Base-by-base conservation (phyloP, 805 yeast species). In the Candida boidinii region DNA sequence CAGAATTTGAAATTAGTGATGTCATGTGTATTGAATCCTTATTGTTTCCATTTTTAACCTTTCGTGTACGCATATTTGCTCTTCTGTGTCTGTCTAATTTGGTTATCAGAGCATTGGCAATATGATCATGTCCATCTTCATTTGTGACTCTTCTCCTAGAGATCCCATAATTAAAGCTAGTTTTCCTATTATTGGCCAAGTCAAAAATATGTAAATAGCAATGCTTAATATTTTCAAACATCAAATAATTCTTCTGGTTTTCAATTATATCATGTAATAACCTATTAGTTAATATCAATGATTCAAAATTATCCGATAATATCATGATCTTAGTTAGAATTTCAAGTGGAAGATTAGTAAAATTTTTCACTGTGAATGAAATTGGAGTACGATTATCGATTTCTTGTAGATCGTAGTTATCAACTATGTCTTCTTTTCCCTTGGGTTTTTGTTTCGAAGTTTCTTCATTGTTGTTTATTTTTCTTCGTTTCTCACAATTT, bases 101-200 rank as follows among this genome's bases (percentile, higher is more conserved):
- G 1, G 50, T 43, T 12, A 31, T 28, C 14, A 46, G 33, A 5
- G 51, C 48, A 26, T 44, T 38, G 12, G 37, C 41, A 16, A 36
- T 29, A 26, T 48, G 49, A 21, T 44, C 46, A 21, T 44, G 38
- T 10, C 36, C 39, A 7, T 35, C 29, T n/a, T 38, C 46, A 27
- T 43, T 39, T 19, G 43, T 41, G 17, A 34, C 40, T n/a, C 44
- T 39, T 17, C 45, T 33, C 20, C n/a, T n/a, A n/a, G n/a, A n/a
- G n/a, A n/a, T n/a, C n/a, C n/a, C n/a, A n/a, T n/a, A n/a, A n/a
- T 44, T 44, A 12, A 42, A 13, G 23, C 30, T 27, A 10, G 39
- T 33, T n/a, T 24, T 21, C 12, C 36, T 22, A 11, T 36, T 30
- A 7, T 36, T 25, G 20, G 28, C 33, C 9, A 30, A 30, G 4